phyloP scores from a whole-genome alignment of 2,329 filamentous ascomycete species.

The Domatiomyces catenatus region DNA sequence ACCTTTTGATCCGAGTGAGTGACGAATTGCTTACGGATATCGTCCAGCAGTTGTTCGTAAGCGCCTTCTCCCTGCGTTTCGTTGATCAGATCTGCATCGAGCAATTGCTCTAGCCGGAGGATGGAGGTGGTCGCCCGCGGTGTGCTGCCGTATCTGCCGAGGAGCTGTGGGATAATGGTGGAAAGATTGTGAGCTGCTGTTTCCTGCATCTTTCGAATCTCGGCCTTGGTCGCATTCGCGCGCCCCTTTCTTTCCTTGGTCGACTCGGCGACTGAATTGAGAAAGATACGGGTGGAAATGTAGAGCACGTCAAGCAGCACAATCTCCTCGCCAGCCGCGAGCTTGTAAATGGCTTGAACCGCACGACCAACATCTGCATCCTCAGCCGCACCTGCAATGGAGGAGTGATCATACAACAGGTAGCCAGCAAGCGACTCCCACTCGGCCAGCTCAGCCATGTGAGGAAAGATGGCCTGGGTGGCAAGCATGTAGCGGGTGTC shows the following conservation, averaged over 20 bases:
- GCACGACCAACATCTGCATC: conserved; percentile 43
- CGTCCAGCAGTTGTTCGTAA: conserved; percentile 68
- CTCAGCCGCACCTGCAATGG: conserved; percentile 38
- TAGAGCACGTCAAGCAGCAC: conserved; percentile 78
- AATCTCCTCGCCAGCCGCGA: conserved; percentile 61
- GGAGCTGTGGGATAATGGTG: conserved; percentile 61
- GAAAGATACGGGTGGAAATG: conserved; percentile 59
- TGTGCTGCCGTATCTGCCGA: conserved; percentile 87
- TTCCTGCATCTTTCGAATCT: conserved; percentile 56
- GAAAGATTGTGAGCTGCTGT: conserved; percentile 65
- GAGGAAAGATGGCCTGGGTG: conserved; percentile 70
- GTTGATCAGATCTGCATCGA: conserved; percentile 77
- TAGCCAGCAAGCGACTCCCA: conserved; percentile 88
- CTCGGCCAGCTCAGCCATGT: conserved; percentile 61
- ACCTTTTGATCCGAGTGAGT: conserved; percentile 81
- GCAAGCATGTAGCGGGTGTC: conserved; percentile 78
- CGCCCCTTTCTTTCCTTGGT: conserved; percentile 39
- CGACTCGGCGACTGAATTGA: conserved; percentile 51
- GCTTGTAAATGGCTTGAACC: conserved; percentile 57
- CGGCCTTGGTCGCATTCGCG: conserved; percentile 44
- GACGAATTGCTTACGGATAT: conserved; percentile 85
- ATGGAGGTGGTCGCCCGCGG: conserved; percentile 75
- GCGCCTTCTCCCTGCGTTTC: conserved; percentile 69
- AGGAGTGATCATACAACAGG: conserved; percentile 77
- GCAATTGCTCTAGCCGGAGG: conserved; percentile 66